phyloP scores from a whole-genome alignment of 1,284 basidiomycete genomes.

The Rhizopogon parksii region DNA sequence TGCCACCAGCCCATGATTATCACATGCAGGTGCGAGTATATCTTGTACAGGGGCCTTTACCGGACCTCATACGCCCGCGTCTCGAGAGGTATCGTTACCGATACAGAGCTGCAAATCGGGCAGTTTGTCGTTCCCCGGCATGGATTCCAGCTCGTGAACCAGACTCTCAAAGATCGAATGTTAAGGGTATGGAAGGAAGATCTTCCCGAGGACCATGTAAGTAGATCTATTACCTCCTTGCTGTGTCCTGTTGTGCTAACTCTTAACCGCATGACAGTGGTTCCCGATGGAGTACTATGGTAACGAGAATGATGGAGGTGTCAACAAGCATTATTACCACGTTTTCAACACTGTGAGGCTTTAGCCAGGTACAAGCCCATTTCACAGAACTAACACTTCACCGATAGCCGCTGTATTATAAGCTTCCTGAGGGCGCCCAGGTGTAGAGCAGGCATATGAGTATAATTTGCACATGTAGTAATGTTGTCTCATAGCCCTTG shows the following conservation, averaged over 20 bases:
- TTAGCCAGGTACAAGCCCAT: background rate
- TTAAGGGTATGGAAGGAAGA: slow-evolving; percentile 61
- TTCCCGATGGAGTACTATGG: slow-evolving; percentile 69
- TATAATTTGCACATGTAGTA: background rate
- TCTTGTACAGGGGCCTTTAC: slow-evolving; percentile 77
- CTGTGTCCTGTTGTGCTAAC: background rate
- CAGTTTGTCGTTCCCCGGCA: slow-evolving; percentile 71
- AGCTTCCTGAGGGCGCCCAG: slow-evolving; percentile 45
- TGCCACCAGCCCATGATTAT: background rate
- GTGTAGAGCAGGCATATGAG: slow-evolving; percentile 28
- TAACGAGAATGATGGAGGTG: slow-evolving; percentile 43
- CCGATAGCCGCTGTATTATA: slow-evolving; percentile 60
- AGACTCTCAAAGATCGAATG: slow-evolving; percentile 59
- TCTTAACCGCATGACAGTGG: slow-evolving; percentile 42
- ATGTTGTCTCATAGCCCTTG: slow-evolving; percentile 6
- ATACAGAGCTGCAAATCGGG: slow-evolving; percentile 74
- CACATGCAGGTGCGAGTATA: slow-evolving; percentile 76
- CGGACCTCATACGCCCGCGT: slow-evolving; percentile 71
- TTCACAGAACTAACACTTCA: slow-evolving; percentile 6
- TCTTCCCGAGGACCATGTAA: slow-evolving; percentile 55
- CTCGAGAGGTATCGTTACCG: slow-evolving; percentile 66
- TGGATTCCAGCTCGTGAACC: slow-evolving; percentile 47
- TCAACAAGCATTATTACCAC: slow-evolving; percentile 69
- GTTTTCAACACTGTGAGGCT: slow-evolving; percentile 60
- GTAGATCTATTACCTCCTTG: slow-evolving; percentile 18